These are phyloP conservation scores for Gaeumannomyces tritici DNA, from an alignment of 2,329 filamentous ascomycete genomes.

Conservation along the genomic window DNA sequence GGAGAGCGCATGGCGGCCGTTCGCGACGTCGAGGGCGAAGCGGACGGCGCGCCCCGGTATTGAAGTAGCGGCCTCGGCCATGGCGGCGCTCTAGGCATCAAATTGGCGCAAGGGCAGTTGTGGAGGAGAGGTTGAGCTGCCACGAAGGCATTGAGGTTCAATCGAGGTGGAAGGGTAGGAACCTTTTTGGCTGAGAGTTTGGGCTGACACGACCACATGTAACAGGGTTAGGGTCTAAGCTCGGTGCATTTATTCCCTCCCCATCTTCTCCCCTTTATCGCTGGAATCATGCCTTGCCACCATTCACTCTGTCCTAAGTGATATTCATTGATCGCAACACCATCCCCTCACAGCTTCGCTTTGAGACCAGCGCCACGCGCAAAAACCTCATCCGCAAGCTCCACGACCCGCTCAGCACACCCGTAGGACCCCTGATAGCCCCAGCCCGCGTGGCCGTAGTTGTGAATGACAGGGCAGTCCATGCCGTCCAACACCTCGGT, in stretches of 20 bases:
- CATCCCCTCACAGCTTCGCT: slow-evolving; percentile 8
- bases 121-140: neutral
- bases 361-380: neutral
- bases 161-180: neutral
- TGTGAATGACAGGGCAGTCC: slow-evolving; percentile 61
- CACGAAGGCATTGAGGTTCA: neutral
- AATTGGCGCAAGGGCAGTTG: neutral
- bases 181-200: neutral
- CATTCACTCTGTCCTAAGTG: neutral
- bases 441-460: slow-evolving; percentile 72
- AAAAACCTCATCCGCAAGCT: slow-evolving; percentile 55
- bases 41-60: slow-evolving; percentile 16
- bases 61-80: slow-evolving; percentile 7
- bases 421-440: slow-evolving; percentile 66
- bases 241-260: neutral
- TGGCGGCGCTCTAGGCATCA: slow-evolving; percentile 1
- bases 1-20: slow-evolving; percentile 39
- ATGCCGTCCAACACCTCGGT: slow-evolving; percentile 44
- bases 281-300: neutral
- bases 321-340: slow-evolving; percentile 4
- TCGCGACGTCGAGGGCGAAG: slow-evolving; percentile 31
- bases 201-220: neutral
- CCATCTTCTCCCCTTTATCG: neutral
- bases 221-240: neutral
- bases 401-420: slow-evolving; percentile 56